Percentiles rank a stretch among this genome's conserved stretches.
phyloP scores from a whole-genome alignment of 495 filamentous ascomycete genomes.

The Talaromyces liani region DNA sequence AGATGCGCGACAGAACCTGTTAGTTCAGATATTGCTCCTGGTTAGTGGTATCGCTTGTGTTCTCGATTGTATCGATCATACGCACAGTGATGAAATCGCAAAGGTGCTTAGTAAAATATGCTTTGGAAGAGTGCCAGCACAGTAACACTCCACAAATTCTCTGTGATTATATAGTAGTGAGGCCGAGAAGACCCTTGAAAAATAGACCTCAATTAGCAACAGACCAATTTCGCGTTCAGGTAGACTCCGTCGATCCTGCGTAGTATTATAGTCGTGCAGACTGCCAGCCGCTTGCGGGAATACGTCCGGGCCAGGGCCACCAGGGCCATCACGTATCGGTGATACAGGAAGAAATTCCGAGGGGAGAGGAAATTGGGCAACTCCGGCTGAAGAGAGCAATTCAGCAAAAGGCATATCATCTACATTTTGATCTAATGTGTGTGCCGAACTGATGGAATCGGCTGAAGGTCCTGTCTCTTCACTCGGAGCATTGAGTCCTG shows the following conservation, averaged over 20 bases:
- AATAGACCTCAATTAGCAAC: conserved; percentile 1
- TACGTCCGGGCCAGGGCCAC: no score
- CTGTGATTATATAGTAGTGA: neutral
- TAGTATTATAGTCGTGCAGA: neutral
- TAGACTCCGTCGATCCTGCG: neutral
- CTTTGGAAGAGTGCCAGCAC: neutral
- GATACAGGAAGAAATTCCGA: neutral
- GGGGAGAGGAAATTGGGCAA: neutral
- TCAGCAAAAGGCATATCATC: neutral
- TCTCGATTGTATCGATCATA: neutral
- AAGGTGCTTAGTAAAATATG: neutral
- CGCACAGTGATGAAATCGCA: conserved; percentile 2
- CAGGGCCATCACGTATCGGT: neutral
- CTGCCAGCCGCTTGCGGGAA: neutral
- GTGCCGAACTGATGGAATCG: neutral
- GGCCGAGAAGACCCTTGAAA: conserved; percentile 1
- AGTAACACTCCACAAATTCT: conserved; percentile 2
- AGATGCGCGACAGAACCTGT: neutral
- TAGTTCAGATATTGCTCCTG: neutral
- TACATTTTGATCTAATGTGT: neutral
- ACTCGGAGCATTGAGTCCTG: neutral
- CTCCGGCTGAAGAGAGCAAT: neutral
- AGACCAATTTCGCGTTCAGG: neutral
- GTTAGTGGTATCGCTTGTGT: neutral
- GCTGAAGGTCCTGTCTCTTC: neutral